Conservation (phyloP, 208 protist genomes). For the Giardia duodenalis region DNA sequence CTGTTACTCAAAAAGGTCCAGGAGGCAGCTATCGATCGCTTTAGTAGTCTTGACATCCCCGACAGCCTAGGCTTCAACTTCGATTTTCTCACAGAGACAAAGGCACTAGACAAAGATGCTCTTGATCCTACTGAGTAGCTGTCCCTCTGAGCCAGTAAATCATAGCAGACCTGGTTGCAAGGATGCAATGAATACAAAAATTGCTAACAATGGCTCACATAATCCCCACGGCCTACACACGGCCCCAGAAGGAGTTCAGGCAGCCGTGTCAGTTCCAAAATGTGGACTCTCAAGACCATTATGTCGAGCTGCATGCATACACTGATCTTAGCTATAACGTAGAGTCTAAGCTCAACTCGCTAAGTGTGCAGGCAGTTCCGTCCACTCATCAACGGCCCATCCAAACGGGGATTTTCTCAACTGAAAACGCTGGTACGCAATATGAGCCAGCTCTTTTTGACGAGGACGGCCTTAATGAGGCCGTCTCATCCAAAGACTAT, state of each 20-base stretch:
- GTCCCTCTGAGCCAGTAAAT: too few relatives aligned
- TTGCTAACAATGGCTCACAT: not conserved
- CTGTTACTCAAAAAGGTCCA: too few relatives aligned
- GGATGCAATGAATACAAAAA: too few relatives aligned
- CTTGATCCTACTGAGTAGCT: too few relatives aligned
- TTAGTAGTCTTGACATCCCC: too few relatives aligned
- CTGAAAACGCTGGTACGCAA: not conserved
- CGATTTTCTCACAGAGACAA: too few relatives aligned
- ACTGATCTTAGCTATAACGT: not conserved
- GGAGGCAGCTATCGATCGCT: too few relatives aligned
- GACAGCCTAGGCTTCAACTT: too few relatives aligned
- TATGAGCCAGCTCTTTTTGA: slow-evolving; percentile 10
- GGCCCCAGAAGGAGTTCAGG: not conserved
- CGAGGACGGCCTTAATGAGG: not conserved
- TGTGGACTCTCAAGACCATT: slow-evolving; percentile 30
- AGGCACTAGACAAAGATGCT: too few relatives aligned
- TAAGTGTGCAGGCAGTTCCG: not conserved
- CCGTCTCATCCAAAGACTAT: not conserved
- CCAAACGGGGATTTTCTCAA: not conserved
- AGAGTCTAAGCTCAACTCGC: not conserved
- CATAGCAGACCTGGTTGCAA: too few relatives aligned
- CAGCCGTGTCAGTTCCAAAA: not conserved
- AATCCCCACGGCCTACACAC: not conserved
- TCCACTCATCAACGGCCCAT: slow-evolving; percentile 24
- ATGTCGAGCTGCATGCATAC: not conserved